phyloP scores from a whole-genome alignment of 2,329 filamentous ascomycete species.

The Fusarium pseudograminearum region DNA sequence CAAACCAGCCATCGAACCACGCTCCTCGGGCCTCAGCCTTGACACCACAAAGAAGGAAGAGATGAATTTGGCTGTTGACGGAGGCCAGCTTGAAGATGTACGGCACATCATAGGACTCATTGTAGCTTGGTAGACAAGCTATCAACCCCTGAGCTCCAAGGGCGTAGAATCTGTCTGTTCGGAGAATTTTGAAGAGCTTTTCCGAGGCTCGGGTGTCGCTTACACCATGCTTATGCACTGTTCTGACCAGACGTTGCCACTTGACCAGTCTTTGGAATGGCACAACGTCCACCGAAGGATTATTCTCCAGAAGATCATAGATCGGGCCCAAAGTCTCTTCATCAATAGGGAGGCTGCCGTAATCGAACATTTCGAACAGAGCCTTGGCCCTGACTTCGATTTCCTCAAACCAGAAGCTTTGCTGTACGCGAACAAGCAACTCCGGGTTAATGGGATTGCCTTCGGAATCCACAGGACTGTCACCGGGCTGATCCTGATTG shows the following conservation, averaged over 20 bases:
- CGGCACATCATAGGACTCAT: neutral
- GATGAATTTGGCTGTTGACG: rapidly evolving
- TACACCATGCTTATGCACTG: neutral
- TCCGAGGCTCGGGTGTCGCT: neutral
- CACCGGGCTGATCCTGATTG: neutral
- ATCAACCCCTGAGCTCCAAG: conserved; percentile 6
- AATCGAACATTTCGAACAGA: neutral
- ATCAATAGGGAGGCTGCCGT: neutral
- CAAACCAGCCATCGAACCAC: conserved; percentile 15
- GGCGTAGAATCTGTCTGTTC: rapidly evolving
- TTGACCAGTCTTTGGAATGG: neutral
- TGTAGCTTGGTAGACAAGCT: neutral
- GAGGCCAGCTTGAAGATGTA: neutral
- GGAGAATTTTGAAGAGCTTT: neutral
- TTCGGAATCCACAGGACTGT: neutral
- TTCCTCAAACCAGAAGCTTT: conserved; percentile 3
- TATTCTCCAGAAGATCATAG: too few relatives aligned
- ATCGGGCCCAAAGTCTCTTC: neutral
- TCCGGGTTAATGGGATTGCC: neutral
- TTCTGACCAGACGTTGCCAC: neutral
- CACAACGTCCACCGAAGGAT: neutral
- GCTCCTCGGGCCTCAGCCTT: neutral
- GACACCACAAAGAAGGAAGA: rapidly evolving
- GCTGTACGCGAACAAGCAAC: neutral
- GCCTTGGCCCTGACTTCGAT: rapidly evolving